phyloP scores from a whole-genome alignment of 805 yeast genomes.

The Grigorovia jiainica region DNA sequence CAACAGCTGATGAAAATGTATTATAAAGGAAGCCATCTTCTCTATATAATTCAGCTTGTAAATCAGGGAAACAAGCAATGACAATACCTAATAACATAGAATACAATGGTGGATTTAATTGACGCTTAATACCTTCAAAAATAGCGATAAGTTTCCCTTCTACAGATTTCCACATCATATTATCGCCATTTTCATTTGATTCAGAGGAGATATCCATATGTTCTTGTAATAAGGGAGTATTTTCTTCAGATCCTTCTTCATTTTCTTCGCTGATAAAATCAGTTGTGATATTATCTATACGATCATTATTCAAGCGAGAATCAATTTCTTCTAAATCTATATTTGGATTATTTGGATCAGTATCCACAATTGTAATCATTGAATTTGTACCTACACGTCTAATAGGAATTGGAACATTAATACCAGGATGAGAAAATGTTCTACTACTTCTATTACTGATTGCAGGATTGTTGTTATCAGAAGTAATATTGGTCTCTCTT shows the following conservation, averaged over 20 bases:
- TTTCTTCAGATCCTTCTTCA: neutral
- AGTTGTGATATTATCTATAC: neutral
- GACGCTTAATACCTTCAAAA: slow-evolving; percentile 26
- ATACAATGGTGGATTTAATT: slow-evolving; percentile 78
- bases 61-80: slow-evolving; percentile 55
- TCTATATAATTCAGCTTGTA: slow-evolving; percentile 50
- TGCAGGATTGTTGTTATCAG: no score
- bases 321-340: neutral
- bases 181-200: no score
- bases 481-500: no score
- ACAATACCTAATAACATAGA: slow-evolving; percentile 62
- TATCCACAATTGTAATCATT: neutral
- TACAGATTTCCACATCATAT: neutral
- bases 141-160: neutral
- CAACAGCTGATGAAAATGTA: slow-evolving; percentile 54
- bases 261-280: neutral
- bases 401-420: neutral
- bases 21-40: slow-evolving; percentile 53
- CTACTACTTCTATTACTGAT: neutral
- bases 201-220: slow-evolving; percentile 5
- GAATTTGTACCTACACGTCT: neutral
- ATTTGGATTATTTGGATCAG: neutral
- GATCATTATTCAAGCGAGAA: neutral
- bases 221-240: slow-evolving; percentile 11
- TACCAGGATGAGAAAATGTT: neutral